These are phyloP conservation scores for Talaromyces sp. DNA, from an alignment of 2,329 filamentous ascomycete species.

Conservation along the genomic window DNA sequence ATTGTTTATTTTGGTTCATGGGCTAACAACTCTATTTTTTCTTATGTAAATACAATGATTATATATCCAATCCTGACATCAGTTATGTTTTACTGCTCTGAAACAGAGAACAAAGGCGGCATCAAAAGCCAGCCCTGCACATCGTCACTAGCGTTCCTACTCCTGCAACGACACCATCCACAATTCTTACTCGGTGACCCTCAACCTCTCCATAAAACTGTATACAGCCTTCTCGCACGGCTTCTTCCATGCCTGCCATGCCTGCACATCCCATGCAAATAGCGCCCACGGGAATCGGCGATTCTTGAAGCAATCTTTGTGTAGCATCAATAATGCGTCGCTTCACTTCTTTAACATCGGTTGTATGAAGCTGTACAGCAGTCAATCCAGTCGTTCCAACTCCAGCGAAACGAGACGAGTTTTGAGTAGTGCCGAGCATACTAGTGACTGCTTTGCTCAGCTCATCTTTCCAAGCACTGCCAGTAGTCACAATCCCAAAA, in stretches of 20 bases:
- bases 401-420: slow-evolving; percentile 66
- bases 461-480: slow-evolving; percentile 77
- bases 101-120: background rate
- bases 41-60: background rate
- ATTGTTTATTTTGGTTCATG: too few species aligned
- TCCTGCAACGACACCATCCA: slow-evolving; percentile 66
- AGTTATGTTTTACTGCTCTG: too few species aligned
- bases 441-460: slow-evolving; percentile 65
- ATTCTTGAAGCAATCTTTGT: slow-evolving; percentile 61
- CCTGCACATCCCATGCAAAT: slow-evolving; percentile 88
- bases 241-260: slow-evolving; percentile 82
- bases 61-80: background rate
- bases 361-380: slow-evolving; percentile 76
- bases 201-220: slow-evolving; percentile 64
- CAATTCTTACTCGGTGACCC: slow-evolving; percentile 65
- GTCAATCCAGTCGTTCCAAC: slow-evolving; percentile 80
- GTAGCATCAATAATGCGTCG: slow-evolving; percentile 71
- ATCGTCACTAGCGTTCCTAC: slow-evolving; percentile 39
- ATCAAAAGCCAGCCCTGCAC: slow-evolving; percentile 41
- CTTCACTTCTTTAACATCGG: slow-evolving; percentile 65
- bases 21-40: too few species aligned
- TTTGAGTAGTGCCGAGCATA: slow-evolving; percentile 55
- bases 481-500: slow-evolving; percentile 90
- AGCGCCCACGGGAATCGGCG: slow-evolving; percentile 57
- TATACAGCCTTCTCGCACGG: slow-evolving; percentile 69